A percentile compares a stretch with the other conserved stretches of the same genome.
Evolutionary conservation across 768 basidiomycete species (phyloP).

Genomic region (Hemileccinum impolitum): DNA sequence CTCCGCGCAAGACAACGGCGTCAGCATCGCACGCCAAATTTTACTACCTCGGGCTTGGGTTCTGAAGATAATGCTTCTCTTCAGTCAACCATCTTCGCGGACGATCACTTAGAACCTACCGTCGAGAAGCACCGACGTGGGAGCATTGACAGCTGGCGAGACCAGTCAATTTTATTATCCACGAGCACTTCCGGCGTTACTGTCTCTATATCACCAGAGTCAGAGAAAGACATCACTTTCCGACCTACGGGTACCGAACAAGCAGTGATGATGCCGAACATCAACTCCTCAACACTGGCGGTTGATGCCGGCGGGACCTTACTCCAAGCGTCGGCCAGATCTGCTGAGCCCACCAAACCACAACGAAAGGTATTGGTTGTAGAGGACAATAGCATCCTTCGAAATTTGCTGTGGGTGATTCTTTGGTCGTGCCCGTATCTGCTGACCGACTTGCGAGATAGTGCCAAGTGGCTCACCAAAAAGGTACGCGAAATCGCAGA

Average conservation of each 20-base stretch:
- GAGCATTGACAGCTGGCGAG: slow-evolving; percentile 33
- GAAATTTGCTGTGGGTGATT: slow-evolving; percentile 70
- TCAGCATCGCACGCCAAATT: slow-evolving; percentile 22
- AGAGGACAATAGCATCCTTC: slow-evolving; percentile 86
- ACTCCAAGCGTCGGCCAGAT: slow-evolving; percentile 61
- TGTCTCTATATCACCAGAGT: slow-evolving; percentile 21
- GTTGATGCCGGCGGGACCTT: slow-evolving; percentile 64
- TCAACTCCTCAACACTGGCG: slow-evolving; percentile 43
- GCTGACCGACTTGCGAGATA: slow-evolving; percentile 19
- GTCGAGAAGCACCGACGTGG: slow-evolving; percentile 27
- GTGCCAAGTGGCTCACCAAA: slow-evolving; percentile 63
- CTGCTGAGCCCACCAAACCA: slow-evolving; percentile 42
- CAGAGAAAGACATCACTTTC: slow-evolving; percentile 30
- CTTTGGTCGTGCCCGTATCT: slow-evolving; percentile 3
- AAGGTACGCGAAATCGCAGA: slow-evolving; percentile 35
- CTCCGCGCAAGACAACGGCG: slow-evolving; percentile 32
- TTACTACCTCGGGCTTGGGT: slow-evolving; percentile 13
- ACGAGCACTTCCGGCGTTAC: slow-evolving; percentile 7
- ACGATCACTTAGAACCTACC: slow-evolving; percentile 16
- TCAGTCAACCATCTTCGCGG: slow-evolving; percentile 28
- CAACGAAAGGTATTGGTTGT: slow-evolving; percentile 73
- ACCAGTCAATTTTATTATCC: slow-evolving; percentile 11
- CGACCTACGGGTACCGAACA: slow-evolving; percentile 14
- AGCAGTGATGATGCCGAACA: slow-evolving; percentile 6
- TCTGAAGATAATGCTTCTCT: slow-evolving; percentile 28